A percentile compares a stretch with the other conserved stretches of the same genome.
These are phyloP conservation scores for Pisolithus microcarpus DNA, from an alignment of 768 basidiomycete genomes.

Conservation along the genomic window DNA sequence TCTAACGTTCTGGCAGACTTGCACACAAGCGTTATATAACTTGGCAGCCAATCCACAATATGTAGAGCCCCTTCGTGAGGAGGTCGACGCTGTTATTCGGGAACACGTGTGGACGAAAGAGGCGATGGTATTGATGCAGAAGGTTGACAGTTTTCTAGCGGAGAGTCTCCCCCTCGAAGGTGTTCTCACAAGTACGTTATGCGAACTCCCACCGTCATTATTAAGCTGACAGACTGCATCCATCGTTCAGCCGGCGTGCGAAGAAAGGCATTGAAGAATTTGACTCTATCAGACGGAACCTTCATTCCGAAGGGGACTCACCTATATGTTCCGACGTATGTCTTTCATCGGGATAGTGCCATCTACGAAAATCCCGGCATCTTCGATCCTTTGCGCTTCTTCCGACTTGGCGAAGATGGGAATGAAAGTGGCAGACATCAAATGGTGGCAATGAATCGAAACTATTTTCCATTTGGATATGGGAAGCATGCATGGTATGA, in stretches of 20 bases:
- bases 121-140: slow-evolving; percentile 25
- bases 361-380: slow-evolving; percentile 27
- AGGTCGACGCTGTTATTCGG: slow-evolving; percentile 27
- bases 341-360: slow-evolving; percentile 13
- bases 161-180: slow-evolving; percentile 30
- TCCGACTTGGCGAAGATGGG: slow-evolving; percentile 25
- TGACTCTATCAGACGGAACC: slow-evolving; percentile 33
- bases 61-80: slow-evolving; percentile 30
- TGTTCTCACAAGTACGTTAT: slow-evolving; percentile 13
- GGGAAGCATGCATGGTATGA: slow-evolving; percentile 23
- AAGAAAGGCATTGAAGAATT: slow-evolving; percentile 27
- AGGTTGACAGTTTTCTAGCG: slow-evolving; percentile 36
- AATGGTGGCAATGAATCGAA: slow-evolving; percentile 26
- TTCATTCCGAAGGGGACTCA: slow-evolving; percentile 28
- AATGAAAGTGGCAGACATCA: slow-evolving; percentile 29
- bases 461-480: slow-evolving; percentile 33
- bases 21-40: slow-evolving; percentile 29
- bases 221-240: no score
- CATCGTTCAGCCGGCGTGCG: slow-evolving; percentile 20
- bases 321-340: slow-evolving; percentile 17
- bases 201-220: neutral
- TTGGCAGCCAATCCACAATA: slow-evolving; percentile 33
- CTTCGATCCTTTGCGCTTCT: slow-evolving; percentile 48
- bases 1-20: slow-evolving; percentile 13
- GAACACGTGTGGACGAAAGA: slow-evolving; percentile 26